A percentile compares a stretch with the other conserved stretches of the same genome.
Conservation (phyloP, 2,329 filamentous ascomycete species). For the Xylariomycetidae sp. region DNA sequence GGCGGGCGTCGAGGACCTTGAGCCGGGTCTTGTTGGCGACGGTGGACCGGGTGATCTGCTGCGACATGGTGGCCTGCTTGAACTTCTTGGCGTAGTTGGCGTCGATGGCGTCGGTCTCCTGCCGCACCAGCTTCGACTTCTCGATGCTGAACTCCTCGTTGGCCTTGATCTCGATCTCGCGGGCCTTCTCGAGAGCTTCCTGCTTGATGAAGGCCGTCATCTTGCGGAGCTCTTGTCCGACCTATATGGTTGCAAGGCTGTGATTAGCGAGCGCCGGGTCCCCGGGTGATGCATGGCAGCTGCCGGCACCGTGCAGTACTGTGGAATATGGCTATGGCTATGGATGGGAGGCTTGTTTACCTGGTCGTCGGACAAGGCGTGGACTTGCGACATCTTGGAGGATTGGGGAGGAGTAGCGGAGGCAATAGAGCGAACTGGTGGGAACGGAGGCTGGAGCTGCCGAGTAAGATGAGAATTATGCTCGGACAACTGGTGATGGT, state of each 20-base stretch:
- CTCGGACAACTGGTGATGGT: conserved; percentile 3
- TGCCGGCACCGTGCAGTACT: conserved; percentile 15
- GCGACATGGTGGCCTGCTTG: conserved; percentile 96
- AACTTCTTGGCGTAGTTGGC: conserved; percentile 95
- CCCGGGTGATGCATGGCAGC: conserved; percentile 4
- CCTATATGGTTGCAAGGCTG: no score
- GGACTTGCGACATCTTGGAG: conserved; percentile 79
- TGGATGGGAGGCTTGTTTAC: conserved; percentile 42
- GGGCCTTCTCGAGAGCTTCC: conserved; percentile 93
- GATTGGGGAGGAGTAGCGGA: conserved; percentile 18
- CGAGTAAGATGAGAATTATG: neutral
- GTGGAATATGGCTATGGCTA: conserved; percentile 1
- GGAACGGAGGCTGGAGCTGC: conserved; percentile 1
- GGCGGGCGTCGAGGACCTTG: conserved; percentile 78
- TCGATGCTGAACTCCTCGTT: conserved; percentile 99
- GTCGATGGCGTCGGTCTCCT: conserved; percentile 93
- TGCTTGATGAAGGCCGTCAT: conserved; percentile 99
- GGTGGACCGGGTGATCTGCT: conserved; percentile 96
- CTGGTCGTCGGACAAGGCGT: conserved; percentile 97
- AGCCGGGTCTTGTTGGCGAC: conserved; percentile 94
- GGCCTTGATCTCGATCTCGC: conserved; percentile 96
- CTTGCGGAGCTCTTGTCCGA: conserved; percentile 97
- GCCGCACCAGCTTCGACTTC: conserved; percentile 95
- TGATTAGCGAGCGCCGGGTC: conserved; percentile 5
- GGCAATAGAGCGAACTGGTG: conserved; percentile 1